Conservation (phyloP, 352 stramenopile genomes). For the Phytophthora macrochlamydospora region DNA sequence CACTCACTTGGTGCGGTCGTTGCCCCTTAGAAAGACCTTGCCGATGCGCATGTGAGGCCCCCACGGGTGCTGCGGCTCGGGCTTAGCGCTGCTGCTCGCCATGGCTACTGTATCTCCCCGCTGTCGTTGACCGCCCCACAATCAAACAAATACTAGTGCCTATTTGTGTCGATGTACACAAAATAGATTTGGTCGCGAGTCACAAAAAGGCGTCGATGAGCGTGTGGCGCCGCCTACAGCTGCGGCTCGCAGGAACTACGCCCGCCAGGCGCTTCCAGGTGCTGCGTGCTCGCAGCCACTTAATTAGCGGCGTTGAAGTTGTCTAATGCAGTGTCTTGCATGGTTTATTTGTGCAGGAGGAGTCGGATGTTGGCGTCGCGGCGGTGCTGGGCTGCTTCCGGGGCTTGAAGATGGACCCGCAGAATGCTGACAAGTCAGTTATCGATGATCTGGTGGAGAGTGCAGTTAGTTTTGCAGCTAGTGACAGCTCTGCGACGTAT, state of each 20-base stretch:
- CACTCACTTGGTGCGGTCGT: constrained; percentile 82
- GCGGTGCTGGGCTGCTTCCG: constrained; percentile 84
- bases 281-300: not conserved
- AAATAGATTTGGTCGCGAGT: not conserved
- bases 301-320: not conserved
- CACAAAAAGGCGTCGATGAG: constrained; percentile 41
- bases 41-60: constrained; percentile 80
- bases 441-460: not conserved
- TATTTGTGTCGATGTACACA: not conserved
- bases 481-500: constrained; percentile 2
- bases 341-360: constrained; percentile 55
- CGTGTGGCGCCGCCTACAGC: constrained; percentile 76
- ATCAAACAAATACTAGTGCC: not conserved
- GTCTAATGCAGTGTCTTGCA: not conserved
- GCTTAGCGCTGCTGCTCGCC: constrained; percentile 30
- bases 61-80: constrained; percentile 64
- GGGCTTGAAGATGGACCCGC: constrained; percentile 54
- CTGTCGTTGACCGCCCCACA: not conserved
- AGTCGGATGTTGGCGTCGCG: constrained; percentile 77
- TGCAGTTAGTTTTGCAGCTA: not conserved
- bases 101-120: constrained; percentile 9
- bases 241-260: constrained; percentile 78
- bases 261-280: constrained; percentile 85
- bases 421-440: constrained; percentile 53
- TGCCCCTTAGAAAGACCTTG: constrained; percentile 89